Evolutionary conservation across 2,329 filamentous ascomycete species (phyloP), one percentile per base, ranked within the genome.

Genomic region (Pyricularia sp.): DNA sequence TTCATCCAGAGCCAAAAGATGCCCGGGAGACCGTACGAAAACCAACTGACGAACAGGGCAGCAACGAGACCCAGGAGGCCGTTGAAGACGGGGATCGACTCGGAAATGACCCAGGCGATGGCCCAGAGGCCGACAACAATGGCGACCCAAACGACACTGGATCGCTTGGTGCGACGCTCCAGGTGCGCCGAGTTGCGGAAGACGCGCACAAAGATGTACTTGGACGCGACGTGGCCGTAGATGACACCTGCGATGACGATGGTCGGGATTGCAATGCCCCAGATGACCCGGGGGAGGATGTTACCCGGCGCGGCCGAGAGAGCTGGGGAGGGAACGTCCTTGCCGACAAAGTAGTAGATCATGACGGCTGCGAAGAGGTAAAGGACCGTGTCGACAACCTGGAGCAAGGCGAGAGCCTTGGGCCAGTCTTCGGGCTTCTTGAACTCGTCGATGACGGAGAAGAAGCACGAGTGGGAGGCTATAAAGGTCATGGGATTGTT

Each of bases 231-330:
- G 70, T 89, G 86, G 14, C 85, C 88, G 74, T 90, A 89, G 71
- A 92, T 89, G 7, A 91, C 88, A 68, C 90, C 90, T 0, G 89
- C 88, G 66, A 92, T 86, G 65, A 92, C 80, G 69, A 92, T 92
- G 2, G 88, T 91, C 1, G 89, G 89, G 2, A 90, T 81, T 0
- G 90, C 90, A 70, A 92, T 81, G 28, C 88, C 89, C 78, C 88
- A 92, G 14, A 89, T 88, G 12, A 90, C 79, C 74, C 91, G 91
- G 26, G 85, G 82, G 65, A 92, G 78, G 0, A 83, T 74, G 1
- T 76, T 76, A 0, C 77, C 78, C 3, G 83, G 82, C 9, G 89
- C 85, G 7, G 87, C 88, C 9, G 88, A 86, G 1, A 93, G 82
- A 0, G 90, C 90, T 0, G 90, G 90, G 1, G 86, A 88, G 1